Evolutionary conservation across 1,284 basidiomycete species (phyloP).

Genomic region (Leccinum glutinopallens): DNA sequence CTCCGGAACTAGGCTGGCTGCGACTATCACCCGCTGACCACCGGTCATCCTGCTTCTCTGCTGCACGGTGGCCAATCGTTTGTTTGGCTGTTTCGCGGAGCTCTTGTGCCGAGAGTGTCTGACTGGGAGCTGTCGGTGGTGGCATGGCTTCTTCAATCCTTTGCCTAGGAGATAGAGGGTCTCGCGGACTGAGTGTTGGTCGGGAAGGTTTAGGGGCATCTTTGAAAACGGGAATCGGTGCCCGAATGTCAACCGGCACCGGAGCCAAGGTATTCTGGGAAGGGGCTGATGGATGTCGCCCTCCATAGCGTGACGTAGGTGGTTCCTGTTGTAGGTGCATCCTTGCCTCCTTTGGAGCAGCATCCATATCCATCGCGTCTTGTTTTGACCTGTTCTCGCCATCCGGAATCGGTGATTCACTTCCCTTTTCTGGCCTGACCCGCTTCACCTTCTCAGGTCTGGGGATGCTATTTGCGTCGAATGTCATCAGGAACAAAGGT

Average conservation of each 20-base stretch:
- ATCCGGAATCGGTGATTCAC: slow-evolving; percentile 45
- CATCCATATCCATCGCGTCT: slow-evolving; percentile 47
- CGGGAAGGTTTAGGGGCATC: slow-evolving; percentile 26
- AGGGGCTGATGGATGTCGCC: slow-evolving; percentile 21
- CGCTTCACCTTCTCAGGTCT: slow-evolving; percentile 77
- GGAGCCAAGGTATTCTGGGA: slow-evolving; percentile 20
- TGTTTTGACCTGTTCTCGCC: slow-evolving; percentile 30
- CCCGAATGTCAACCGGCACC: slow-evolving; percentile 23
- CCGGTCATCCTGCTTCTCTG: slow-evolving; percentile 46
- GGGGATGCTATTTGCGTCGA: slow-evolving; percentile 53
- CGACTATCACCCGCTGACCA: slow-evolving; percentile 39
- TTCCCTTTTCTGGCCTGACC: slow-evolving; percentile 56
- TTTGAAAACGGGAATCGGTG: slow-evolving; percentile 22
- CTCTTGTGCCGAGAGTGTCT: slow-evolving; percentile 78
- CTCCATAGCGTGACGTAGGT: slow-evolving; percentile 27
- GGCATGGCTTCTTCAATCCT: slow-evolving; percentile 55
- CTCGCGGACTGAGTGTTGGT: slow-evolving; percentile 35
- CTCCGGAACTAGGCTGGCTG: slow-evolving; percentile 48
- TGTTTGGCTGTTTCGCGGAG: slow-evolving; percentile 76
- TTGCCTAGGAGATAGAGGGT: slow-evolving; percentile 46
- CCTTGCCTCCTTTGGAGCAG: slow-evolving; percentile 29
- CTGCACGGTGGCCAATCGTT: slow-evolving; percentile 43
- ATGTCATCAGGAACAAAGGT: slow-evolving; percentile 8
- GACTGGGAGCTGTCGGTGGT: slow-evolving; percentile 76
- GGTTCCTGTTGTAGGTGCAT: slow-evolving; percentile 22